Conservation (phyloP, 2,329 filamentous ascomycete species). For the Penicillium vulpinum region DNA sequence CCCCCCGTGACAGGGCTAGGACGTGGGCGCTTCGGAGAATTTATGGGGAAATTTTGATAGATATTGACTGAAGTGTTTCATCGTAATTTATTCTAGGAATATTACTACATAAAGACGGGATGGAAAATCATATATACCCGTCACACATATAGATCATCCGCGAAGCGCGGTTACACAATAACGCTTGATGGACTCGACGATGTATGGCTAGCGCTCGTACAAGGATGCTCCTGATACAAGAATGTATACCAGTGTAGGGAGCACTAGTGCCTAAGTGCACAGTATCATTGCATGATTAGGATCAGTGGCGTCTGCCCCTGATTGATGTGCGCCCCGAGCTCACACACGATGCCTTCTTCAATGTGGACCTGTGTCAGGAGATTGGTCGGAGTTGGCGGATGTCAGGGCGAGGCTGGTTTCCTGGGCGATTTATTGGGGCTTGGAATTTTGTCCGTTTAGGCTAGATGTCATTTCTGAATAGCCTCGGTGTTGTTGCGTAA, state of each 20-base stretch:
- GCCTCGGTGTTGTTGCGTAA: not conserved
- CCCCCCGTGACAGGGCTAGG: constrained; percentile 2
- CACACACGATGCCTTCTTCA: not conserved
- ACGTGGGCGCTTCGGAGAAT: constrained; percentile 19
- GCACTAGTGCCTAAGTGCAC: not conserved
- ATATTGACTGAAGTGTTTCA: constrained; percentile 10
- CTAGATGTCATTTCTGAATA: not conserved
- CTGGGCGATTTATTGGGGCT: too few relatives aligned
- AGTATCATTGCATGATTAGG: not conserved
- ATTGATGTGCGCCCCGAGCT: not conserved
- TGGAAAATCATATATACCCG: not conserved
- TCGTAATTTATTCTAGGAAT: not conserved
- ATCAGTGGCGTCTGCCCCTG: not conserved
- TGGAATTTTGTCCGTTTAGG: not conserved
- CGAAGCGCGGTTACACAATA: constrained; percentile 25
- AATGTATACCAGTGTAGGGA: not conserved
- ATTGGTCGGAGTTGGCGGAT: not conserved
- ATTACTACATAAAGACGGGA: not conserved
- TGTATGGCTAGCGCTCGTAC: not conserved
- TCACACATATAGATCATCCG: constrained; percentile 16
- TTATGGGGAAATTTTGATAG: not conserved
- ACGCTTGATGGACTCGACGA: constrained; percentile 6
- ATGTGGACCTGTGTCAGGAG: not conserved
- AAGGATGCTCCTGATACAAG: not conserved
- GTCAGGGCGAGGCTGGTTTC: not conserved